phyloP scores from a whole-genome alignment of 106 monocot genomes.

The Acanthochlamys bracteata region DNA sequence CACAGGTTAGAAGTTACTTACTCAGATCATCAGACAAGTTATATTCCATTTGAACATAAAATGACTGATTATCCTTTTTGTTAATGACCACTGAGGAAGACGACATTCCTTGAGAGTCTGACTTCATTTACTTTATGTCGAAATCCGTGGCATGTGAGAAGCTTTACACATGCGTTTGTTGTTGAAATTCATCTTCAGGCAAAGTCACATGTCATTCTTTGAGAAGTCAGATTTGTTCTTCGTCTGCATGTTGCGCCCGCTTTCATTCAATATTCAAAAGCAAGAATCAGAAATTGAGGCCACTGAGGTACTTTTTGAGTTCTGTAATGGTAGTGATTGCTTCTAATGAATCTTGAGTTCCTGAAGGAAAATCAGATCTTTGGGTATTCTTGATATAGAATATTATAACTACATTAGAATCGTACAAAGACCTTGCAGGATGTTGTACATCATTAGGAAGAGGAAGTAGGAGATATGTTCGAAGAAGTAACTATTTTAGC shows the following conservation, averaged over 20 bases:
- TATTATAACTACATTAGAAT: too few species aligned
- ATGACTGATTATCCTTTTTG: neutral
- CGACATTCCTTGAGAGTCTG: neutral
- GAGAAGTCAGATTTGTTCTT: conserved; percentile 94
- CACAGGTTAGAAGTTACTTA: too few species aligned
- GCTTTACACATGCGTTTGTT: neutral
- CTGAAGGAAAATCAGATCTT: too few species aligned
- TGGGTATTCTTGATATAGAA: too few species aligned
- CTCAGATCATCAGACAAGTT: too few species aligned
- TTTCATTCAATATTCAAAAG: conserved; percentile 65
- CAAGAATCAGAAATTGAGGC: conserved; percentile 94
- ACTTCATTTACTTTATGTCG: neutral
- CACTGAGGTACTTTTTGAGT: conserved; percentile 42
- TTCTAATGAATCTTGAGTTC: too few species aligned
- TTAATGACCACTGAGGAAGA: neutral
- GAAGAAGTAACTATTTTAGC: too few species aligned
- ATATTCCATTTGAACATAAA: neutral
- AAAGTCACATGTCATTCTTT: conserved; percentile 74
- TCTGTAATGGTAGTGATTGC: too few species aligned
- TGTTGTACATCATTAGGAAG: too few species aligned
- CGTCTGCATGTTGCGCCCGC: conserved; percentile 66
- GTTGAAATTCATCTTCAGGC: conserved; percentile 43
- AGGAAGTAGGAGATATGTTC: too few species aligned
- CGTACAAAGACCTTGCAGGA: too few species aligned
- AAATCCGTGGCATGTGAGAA: neutral